phyloP scores from a whole-genome alignment of 2,329 filamentous ascomycete genomes.

The Fonsecaea pugnacius region DNA sequence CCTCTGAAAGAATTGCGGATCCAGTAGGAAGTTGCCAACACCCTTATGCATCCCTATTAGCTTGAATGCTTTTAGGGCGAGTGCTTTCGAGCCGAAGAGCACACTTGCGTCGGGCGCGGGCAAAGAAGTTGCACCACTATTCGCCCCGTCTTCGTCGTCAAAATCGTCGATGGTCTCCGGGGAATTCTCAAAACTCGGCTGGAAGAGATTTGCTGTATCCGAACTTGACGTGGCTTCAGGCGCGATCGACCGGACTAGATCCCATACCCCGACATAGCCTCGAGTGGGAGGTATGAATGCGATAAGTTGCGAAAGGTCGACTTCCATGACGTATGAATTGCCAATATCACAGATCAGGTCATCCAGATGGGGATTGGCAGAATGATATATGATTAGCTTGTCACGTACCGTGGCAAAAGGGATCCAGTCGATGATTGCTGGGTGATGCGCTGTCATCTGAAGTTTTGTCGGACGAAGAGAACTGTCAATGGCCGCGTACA shows the following conservation, averaged over 20 bases:
- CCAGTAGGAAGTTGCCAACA: slow-evolving; percentile 19
- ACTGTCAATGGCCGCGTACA: slow-evolving; percentile 13
- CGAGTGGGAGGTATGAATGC: slow-evolving; percentile 5
- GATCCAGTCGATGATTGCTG: slow-evolving; percentile 26
- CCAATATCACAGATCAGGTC: slow-evolving; percentile 25
- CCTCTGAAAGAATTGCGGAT: slow-evolving; percentile 22
- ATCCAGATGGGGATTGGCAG: slow-evolving; percentile 22
- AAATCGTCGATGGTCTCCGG: slow-evolving; percentile 14
- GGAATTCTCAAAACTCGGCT: slow-evolving; percentile 12
- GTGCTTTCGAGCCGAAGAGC: slow-evolving; percentile 15
- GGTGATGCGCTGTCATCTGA: slow-evolving; percentile 22
- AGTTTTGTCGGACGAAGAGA: slow-evolving; percentile 19
- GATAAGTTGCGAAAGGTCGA: slow-evolving; percentile 22
- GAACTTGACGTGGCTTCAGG: slow-evolving; percentile 19
- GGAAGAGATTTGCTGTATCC: slow-evolving; percentile 1
- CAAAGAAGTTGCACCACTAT: not conserved
- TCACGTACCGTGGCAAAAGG: slow-evolving; percentile 19
- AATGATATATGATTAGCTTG: slow-evolving; percentile 26
- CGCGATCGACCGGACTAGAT: slow-evolving; percentile 24
- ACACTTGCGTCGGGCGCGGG: slow-evolving; percentile 16
- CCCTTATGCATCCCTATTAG: slow-evolving; percentile 23
- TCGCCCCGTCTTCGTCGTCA: slow-evolving; percentile 4
- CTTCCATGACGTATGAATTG: slow-evolving; percentile 23
- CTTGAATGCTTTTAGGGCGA: slow-evolving; percentile 24
- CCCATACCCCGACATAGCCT: slow-evolving; percentile 28